Base-by-base conservation (phyloP, 2,329 filamentous ascomycete species). In the Nothophaeocryptopus gaeumannii region DNA sequence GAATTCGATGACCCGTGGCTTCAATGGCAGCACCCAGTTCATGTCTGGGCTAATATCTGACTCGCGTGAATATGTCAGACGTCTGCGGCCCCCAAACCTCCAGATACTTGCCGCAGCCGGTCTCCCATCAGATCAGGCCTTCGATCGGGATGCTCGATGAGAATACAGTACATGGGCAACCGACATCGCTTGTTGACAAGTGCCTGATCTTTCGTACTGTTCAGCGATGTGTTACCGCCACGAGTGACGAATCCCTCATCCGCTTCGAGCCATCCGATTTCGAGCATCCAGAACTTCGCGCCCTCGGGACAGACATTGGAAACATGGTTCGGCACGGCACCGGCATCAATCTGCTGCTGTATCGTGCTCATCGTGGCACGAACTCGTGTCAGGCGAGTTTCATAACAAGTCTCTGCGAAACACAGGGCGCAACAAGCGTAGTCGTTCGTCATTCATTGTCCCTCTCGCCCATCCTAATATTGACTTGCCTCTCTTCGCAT, bases 161-260 rank as follows among this genome's bases (percentile, higher is more conserved):
- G 62, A 7, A 68, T 67, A 47, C 70, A 70, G 47, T 74, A 65
- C 42, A 74, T 60, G 16, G 72, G 66, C 47, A 76, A 56, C 44
- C 71, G 65, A 7, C 72, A 65, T 10, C 73, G 66, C 53, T 74
- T 72, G 60, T 72, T 72, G 36, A 65, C 62, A 39, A 71, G 71
- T 14, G 69, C 59, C 16, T 61, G 50, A 53, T 70, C 55, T 42
- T 61, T 54, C 8, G 63, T 69, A 57, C 63, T 70, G 26, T 54
- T 40, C 8, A 67, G 55, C 44, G 70, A 70, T 14, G 67, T 63
- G 54, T 75, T 75, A 13, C 56, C 69, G 40, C 70, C 72, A 12
- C 69, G 65, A 13, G 74, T 55, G 5, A 75, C 63, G 64, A 74
- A 77, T 34, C 68, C 73, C 51, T 78, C 75, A 52, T 78, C 74